Evolutionary conservation across 2,329 filamentous ascomycete genomes (phyloP).

Genomic region (Ophiostoma piceae): DNA sequence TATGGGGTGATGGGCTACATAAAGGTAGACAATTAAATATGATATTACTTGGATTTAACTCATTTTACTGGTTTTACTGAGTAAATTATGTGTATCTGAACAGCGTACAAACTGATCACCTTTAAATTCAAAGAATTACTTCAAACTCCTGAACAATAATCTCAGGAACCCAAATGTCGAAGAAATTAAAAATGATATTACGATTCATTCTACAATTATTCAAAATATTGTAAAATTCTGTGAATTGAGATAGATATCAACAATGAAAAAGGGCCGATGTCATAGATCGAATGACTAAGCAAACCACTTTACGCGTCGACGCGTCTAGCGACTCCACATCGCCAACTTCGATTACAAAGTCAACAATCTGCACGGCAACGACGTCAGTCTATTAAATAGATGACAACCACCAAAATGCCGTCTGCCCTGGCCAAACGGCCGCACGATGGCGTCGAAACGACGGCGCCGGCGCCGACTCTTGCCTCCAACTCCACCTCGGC

Average conservation of each 20-base stretch:
- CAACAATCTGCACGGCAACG: neutral
- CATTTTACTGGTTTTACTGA: neutral
- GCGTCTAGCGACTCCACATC: neutral
- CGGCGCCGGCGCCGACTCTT: neutral
- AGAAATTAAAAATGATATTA: too few relatives aligned
- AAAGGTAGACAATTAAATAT: too few relatives aligned
- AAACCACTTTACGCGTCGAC: constrained; percentile 13
- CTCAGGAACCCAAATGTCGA: too few relatives aligned
- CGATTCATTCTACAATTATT: too few relatives aligned
- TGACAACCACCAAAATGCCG: neutral
- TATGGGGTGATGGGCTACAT: too few relatives aligned
- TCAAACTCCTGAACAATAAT: neutral
- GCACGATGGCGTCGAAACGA: neutral
- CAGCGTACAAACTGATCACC: neutral
- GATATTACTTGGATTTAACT: too few relatives aligned
- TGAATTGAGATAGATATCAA: too few relatives aligned
- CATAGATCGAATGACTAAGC: neutral
- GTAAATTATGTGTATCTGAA: neutral
- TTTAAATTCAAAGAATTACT: neutral
- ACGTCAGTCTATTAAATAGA: neutral
- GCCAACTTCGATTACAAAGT: neutral
- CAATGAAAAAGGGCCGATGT: too few relatives aligned
- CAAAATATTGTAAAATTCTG: too few relatives aligned
- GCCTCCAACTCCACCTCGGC: neutral
- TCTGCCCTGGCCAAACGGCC: neutral